These are phyloP conservation scores for Nitzschia palea DNA, from an alignment of 108 stramenopile species.

Conservation along the genomic window DNA sequence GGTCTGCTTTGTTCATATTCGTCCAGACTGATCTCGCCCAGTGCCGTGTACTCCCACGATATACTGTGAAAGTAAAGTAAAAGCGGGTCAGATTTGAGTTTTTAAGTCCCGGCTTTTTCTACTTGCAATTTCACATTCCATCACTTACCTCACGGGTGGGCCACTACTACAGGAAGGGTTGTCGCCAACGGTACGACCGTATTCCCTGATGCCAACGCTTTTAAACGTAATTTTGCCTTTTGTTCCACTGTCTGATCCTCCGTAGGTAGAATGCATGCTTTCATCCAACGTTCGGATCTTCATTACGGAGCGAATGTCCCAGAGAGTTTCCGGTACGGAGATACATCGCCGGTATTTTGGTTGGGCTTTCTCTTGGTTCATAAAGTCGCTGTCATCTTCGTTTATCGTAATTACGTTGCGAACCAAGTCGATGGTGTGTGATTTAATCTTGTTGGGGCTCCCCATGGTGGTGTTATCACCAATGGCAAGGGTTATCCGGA, in stretches of 20 bases:
- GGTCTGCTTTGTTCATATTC: constrained; percentile 48
- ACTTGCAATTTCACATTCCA: too few species aligned
- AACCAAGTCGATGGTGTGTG: neutral
- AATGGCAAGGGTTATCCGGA: too few species aligned
- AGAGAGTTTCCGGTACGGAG: constrained; percentile 9
- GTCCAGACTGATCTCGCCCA: constrained; percentile 28
- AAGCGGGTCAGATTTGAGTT: too few species aligned
- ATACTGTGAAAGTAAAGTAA: constrained; percentile 31
- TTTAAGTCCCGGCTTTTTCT: too few species aligned
- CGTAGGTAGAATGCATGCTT: constrained; percentile 41
- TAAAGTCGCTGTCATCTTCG: constrained; percentile 5
- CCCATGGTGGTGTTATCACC: too few species aligned
- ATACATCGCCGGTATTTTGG: constrained; percentile 22
- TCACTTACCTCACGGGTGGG: constrained; percentile 43
- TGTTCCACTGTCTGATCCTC: constrained; percentile 3
- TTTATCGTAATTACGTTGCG: constrained; percentile 3
- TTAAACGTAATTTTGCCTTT: constrained; percentile 22
- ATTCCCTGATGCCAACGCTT: constrained; percentile 52
- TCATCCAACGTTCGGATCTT: constrained; percentile 48
- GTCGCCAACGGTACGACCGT: constrained; percentile 53
- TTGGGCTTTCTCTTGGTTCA: neutral
- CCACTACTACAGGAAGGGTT: constrained; percentile 48
- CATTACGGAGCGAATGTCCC: constrained; percentile 39
- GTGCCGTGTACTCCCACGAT: constrained; percentile 44
- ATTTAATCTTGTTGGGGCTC: neutral